phyloP scores from a whole-genome alignment of 129 eudicot species.

The Arctium minus region DNA sequence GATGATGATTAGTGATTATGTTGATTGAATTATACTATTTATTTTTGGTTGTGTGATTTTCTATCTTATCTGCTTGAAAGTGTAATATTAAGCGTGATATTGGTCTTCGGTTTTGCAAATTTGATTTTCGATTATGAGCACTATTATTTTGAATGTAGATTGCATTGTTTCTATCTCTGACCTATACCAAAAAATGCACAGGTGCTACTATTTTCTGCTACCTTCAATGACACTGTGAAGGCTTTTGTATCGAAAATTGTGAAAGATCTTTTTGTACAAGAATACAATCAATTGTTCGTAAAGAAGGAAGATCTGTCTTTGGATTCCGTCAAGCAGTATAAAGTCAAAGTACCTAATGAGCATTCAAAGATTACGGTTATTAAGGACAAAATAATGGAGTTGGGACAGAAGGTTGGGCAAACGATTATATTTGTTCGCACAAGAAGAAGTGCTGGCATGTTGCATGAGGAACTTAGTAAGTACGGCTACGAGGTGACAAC shows the following conservation, averaged over 20 bases:
- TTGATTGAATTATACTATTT: background rate
- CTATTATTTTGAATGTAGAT: background rate
- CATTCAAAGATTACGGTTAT: constrained; percentile 58
- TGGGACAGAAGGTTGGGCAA: constrained; percentile 71
- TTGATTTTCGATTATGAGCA: background rate
- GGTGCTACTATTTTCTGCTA: constrained; percentile 86
- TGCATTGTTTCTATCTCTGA: background rate
- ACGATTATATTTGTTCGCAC: constrained; percentile 69
- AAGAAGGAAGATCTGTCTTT: constrained; percentile 78
- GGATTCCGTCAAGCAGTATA: constrained; percentile 73
- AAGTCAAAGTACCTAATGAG: constrained; percentile 57
- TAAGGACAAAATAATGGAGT: constrained; percentile 56
- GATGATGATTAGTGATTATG: background rate
- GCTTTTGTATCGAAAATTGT: constrained; percentile 55
- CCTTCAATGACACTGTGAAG: constrained; percentile 64
- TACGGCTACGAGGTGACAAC: constrained; percentile 79
- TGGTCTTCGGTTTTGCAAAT: background rate
- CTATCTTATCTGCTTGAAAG: background rate
- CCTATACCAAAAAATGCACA: constrained; percentile 18
- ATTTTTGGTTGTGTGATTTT: background rate
- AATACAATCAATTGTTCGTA: constrained; percentile 69
- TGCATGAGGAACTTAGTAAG: constrained; percentile 52
- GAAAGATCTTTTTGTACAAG: constrained; percentile 43
- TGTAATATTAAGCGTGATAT: background rate
- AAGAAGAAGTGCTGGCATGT: constrained; percentile 46